Conservation (phyloP, 2,329 filamentous ascomycete genomes). For the Dryadomyces sulphureus region DNA sequence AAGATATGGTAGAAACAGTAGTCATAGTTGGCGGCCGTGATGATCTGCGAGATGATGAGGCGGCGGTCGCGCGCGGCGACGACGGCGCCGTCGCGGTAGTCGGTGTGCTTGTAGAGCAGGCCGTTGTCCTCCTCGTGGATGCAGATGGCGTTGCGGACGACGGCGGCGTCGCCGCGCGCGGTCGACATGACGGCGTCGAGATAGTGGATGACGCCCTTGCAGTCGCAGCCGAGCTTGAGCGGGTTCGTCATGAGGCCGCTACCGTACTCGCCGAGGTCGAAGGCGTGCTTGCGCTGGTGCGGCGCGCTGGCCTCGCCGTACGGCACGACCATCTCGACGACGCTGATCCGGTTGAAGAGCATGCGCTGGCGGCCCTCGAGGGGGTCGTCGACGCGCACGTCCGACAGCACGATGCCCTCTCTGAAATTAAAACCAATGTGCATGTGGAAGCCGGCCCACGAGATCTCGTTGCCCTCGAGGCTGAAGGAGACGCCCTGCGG, state of each 20-base stretch:
- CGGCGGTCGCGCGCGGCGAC: conserved; percentile 78
- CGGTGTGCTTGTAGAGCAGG: conserved; percentile 86
- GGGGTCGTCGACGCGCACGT: conserved; percentile 65
- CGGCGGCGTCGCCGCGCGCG: conserved; percentile 54
- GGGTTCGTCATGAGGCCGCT: conserved; percentile 75
- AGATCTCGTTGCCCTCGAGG: conserved; percentile 46
- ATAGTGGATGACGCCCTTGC: conserved; percentile 84
- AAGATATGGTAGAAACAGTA: conserved; percentile 33
- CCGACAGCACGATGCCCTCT: conserved; percentile 79
- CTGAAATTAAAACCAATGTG: conserved; percentile 92
- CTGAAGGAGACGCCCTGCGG: conserved; percentile 76
- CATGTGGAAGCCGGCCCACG: conserved; percentile 88
- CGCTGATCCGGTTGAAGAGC: conserved; percentile 75
- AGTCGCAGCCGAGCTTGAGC: conserved; percentile 63
- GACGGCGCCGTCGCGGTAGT: conserved; percentile 78
- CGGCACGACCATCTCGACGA: conserved; percentile 89
- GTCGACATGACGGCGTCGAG: conserved; percentile 79
- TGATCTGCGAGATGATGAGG: conserved; percentile 77
- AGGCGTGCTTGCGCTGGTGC: conserved; percentile 69
- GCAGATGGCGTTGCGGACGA: conserved; percentile 85
- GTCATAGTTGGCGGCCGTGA: conserved; percentile 93
- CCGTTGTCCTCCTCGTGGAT: conserved; percentile 89
- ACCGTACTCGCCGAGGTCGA: conserved; percentile 60
- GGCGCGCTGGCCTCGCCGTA: conserved; percentile 72
- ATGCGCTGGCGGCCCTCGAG: conserved; percentile 61